Evolutionary conservation across 2,329 filamentous ascomycete genomes (phyloP).

Genomic region (Dendryphion nanum): DNA sequence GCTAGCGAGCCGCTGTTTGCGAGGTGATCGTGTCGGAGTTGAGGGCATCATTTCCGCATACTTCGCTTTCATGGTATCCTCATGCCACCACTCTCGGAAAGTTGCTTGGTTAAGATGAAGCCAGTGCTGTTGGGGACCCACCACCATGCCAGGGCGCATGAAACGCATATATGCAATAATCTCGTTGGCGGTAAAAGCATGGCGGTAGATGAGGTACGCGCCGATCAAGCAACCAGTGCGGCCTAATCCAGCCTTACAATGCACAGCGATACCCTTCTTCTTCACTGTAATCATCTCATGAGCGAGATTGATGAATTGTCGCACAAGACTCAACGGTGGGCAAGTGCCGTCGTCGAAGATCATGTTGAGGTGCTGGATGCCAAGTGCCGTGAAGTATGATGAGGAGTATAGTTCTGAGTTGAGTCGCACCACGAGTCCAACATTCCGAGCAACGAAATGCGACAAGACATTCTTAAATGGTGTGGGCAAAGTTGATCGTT

Average conservation of each 20-base stretch:
- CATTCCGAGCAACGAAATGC: conserved; percentile 83
- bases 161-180: conserved; percentile 98
- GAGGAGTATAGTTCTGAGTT: conserved; percentile 96
- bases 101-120: conserved; percentile 93
- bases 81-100: conserved; percentile 97
- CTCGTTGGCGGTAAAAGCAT: conserved; percentile 96
- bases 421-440: conserved; percentile 89
- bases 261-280: conserved; percentile 92
- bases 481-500: conserved; percentile 68
- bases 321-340: conserved; percentile 81
- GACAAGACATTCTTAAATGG: conserved; percentile 95
- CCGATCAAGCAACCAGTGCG: conserved; percentile 95
- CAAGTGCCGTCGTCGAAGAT: conserved; percentile 99
- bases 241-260: conserved; percentile 96
- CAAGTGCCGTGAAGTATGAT: conserved; percentile 93
- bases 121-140: conserved; percentile 98
- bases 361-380: conserved; percentile 97
- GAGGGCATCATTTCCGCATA: conserved; percentile 62
- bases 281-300: conserved; percentile 91
- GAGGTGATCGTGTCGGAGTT: conserved; percentile 56
- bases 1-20: conserved; percentile 54
- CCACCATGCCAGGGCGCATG: conserved; percentile 98
- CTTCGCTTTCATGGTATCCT: conserved; percentile 77
- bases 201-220: conserved; percentile 94
- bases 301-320: conserved; percentile 90